Conservation (phyloP, 495 filamentous ascomycete species). For the Neurospora sp. region DNA sequence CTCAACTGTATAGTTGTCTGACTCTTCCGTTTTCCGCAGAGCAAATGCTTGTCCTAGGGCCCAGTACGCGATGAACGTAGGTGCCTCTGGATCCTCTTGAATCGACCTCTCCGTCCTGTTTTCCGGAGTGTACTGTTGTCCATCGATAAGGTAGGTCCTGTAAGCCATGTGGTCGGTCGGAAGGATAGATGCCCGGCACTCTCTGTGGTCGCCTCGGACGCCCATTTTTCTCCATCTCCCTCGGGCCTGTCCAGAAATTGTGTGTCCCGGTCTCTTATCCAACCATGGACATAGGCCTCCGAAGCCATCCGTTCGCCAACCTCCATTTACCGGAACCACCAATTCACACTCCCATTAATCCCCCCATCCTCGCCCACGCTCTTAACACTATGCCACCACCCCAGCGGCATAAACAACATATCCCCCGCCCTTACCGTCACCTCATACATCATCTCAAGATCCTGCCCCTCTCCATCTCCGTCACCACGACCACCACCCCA, state of each 20-base stretch:
- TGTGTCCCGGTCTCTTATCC: neutral
- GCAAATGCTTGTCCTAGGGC: neutral
- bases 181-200: neutral
- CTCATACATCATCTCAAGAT: conserved; percentile 25
- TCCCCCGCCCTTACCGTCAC: conserved; percentile 55
- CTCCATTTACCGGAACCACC: conserved; percentile 62
- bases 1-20: neutral
- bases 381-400: conserved; percentile 94
- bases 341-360: conserved; percentile 58
- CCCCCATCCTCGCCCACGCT: conserved; percentile 34
- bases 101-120: neutral
- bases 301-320: neutral
- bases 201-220: neutral
- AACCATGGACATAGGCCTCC: neutral
- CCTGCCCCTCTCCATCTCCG: neutral
- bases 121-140: neutral
- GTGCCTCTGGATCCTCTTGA: neutral
- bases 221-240: neutral
- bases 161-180: neutral
- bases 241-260: too few relatives aligned
- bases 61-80: neutral
- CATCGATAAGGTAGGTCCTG: neutral
- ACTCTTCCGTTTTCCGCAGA: neutral
- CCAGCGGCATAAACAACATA: conserved; percentile 76
- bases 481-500: conserved; percentile 43